Evolutionary conservation across 306 rosid genomes (phyloP), one percentile per base, ranked within the genome.

Genomic region (Canavalia gladiata): DNA sequence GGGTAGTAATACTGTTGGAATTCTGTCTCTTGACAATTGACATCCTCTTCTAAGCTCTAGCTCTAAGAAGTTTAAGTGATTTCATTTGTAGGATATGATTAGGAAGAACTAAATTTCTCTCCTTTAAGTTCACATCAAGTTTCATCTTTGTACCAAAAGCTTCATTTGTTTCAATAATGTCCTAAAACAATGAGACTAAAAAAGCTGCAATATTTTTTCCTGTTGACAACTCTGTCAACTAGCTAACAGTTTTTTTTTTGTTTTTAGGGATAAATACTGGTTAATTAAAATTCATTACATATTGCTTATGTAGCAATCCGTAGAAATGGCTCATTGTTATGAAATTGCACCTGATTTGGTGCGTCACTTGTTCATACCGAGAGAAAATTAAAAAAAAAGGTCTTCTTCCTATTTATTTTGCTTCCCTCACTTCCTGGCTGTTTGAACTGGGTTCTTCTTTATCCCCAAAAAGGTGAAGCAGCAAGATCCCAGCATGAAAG

Each of bases 81-180:
- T 82, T 69, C 72, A n/a, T 67, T 68, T 30, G 37, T 42, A 25
- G 70, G 71, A 66, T 66, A 30, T 68, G 13, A 66, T 59, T 66
- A 51, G 45, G 74, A 18, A 52, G 35, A 66, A 51, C 54, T 41
- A 41, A 39, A 37, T 30, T 4, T 67, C 37, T 28, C 25, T 50
- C 52, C 64, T 59, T 56, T 10, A 52, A 54, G 43, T 77, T 77
- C 66, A 66, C 3, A 66, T 77, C 66, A 65, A 65, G 11, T 57
- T 64, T 65, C 55, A 8, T 28, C 52, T 29, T 54, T 66, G 12
- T 9, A 25, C 41, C 25, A 39, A 51, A 77, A 50, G 52, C 28
- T 65, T 28, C 25, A 3, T 8, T 52, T 64, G 81, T 45, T 74
- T 33, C 68, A 42, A 39, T 37, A 11, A 43, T 74, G 68, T 50